phyloP scores from a whole-genome alignment of 768 basidiomycete genomes.

The Lanmaoa rubissima region DNA sequence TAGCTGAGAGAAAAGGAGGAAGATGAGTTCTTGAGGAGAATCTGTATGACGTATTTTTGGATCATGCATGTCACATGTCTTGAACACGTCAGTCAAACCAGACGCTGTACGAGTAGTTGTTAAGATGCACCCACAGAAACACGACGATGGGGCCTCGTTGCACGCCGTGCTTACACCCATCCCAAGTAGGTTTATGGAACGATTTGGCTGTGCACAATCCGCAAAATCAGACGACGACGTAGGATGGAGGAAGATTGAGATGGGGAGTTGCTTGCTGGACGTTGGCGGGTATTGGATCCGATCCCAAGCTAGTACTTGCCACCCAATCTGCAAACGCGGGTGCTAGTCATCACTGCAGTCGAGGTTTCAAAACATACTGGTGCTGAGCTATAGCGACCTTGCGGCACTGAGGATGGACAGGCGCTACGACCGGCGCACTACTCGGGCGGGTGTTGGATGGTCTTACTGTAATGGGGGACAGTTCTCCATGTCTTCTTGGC shows the following conservation, averaged over 20 bases:
- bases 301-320: background rate
- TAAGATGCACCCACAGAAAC: constrained; percentile 56
- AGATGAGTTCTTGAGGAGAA: constrained; percentile 24
- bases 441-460: too few species aligned
- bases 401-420: background rate
- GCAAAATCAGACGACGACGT: constrained; percentile 83
- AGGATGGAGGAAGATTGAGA: constrained; percentile 77
- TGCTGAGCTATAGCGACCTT: background rate
- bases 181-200: constrained; percentile 75
- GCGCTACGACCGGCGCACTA: too few species aligned
- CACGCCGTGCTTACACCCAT: constrained; percentile 80
- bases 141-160: constrained; percentile 69
- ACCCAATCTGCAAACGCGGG: background rate
- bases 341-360: background rate
- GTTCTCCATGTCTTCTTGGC: too few species aligned
- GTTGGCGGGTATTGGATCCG: constrained; percentile 39
- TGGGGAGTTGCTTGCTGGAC: too few species aligned
- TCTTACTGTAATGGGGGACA: too few species aligned
- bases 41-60: constrained; percentile 63
- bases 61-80: constrained; percentile 68
- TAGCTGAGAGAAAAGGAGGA: constrained; percentile 28
- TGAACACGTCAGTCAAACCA: constrained; percentile 1
- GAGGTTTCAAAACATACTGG: background rate
- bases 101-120: background rate
- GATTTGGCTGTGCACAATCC: constrained; percentile 71